Base-by-base conservation (phyloP, 2,329 filamentous ascomycete genomes). In the Pyrenochaeta sp. region DNA sequence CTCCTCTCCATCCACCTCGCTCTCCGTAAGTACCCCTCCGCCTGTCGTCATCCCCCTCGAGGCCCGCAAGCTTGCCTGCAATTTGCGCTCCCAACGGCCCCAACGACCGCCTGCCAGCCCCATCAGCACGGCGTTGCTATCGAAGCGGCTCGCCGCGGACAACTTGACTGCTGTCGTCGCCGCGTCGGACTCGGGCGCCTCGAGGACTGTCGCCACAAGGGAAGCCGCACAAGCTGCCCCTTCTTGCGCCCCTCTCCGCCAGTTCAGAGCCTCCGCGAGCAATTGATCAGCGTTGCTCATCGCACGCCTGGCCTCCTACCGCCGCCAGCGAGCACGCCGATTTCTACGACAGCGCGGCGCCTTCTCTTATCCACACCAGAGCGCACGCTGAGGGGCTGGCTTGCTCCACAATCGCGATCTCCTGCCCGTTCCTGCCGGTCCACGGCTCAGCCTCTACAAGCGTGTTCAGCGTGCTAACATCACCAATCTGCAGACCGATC, bases 1-100 rank as follows among this genome's bases (percentile, higher is more conserved):
- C 38, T 46, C 34, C 42, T 19, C 43, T 34, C 15, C 50, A 48
- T 44, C 32, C 46, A 51, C 44, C 41, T 43, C 31, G 44, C 53
- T 48, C 52, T 51, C 40, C 55, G 65, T 69, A 69, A 69, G 67
- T 69, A 51, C 51, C 53, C 48, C 41, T 43, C 51, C 44, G 36
- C 48, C 55, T 57, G 54, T 52, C 60, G 58, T 66, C 61, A 63
- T 54, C 37, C 48, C 58, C 54, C 55, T 45, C 50, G 35, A 48
- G 47, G 41, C 52, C 61, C 41, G 50, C 46, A 40, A 40, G 54
- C 51, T 50, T 53, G 48, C 51, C 51, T 52, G 50, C 58, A 58
- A 56, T 59, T 57, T 66, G 61, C 60, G 62, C 57, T 41, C 56
- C 45, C 48, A 37, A 47, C 56, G 38, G 53, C 50, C 41, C 51